Conservation (phyloP, 75 land plant species). For the Isoetes taiwanensis region DNA sequence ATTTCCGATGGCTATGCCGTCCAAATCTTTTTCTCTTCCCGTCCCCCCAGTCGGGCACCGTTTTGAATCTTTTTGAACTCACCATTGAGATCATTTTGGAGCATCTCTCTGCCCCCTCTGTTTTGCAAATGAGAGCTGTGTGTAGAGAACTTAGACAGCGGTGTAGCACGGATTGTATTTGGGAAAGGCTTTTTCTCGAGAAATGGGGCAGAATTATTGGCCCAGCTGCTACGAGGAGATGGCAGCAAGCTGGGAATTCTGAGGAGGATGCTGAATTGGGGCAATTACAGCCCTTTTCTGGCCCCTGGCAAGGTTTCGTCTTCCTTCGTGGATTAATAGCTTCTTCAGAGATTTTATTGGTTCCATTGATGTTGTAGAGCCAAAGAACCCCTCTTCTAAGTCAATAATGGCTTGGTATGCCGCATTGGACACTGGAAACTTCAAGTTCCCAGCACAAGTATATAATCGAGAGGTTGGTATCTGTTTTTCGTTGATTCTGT, state of each 20-base stretch:
- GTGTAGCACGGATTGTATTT: conserved; percentile 59
- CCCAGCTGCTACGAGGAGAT: conserved; percentile 43
- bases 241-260: conserved; percentile 45
- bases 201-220: conserved; percentile 71
- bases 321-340: conserved; percentile 37
- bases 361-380: too few species aligned
- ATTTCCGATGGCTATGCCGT: too few species aligned
- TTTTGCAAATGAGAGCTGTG: conserved; percentile 49
- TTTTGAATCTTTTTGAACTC: conserved; percentile 73
- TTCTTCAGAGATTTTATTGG: neutral
- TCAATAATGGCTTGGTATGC: conserved; percentile 1
- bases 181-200: conserved; percentile 53
- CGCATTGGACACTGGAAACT: neutral
- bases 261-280: neutral
- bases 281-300: too few species aligned
- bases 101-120: conserved; percentile 45
- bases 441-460: conserved; percentile 1
- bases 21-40: too few species aligned
- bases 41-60: too few species aligned
- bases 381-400: conserved; percentile 18
- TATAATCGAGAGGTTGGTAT: neutral
- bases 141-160: conserved; percentile 44
- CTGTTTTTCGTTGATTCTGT: too few species aligned
- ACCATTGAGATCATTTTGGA: conserved; percentile 59
- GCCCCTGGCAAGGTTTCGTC: conserved; percentile 31